Percentiles rank a stretch among this genome's conserved stretches.
phyloP scores from a whole-genome alignment of 2,329 filamentous ascomycete species.

The Colletotrichum aenigma region DNA sequence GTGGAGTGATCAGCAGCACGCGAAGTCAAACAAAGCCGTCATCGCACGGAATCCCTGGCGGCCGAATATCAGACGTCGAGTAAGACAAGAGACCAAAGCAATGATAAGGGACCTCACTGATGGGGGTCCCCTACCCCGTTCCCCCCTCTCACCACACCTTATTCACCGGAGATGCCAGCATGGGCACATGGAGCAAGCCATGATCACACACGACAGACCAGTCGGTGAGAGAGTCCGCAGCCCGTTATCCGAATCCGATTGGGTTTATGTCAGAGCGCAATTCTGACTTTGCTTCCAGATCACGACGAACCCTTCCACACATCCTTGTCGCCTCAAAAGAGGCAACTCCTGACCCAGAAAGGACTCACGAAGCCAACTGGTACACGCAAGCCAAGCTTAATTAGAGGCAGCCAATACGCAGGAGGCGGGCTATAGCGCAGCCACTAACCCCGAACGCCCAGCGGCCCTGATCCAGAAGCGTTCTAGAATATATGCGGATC shows the following conservation, averaged over 20 bases:
- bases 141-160: background rate
- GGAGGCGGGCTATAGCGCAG: background rate
- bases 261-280: background rate
- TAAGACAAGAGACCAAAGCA: background rate
- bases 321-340: background rate
- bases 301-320: background rate
- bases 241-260: background rate
- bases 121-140: background rate
- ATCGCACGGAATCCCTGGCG: background rate
- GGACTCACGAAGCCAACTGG: background rate
- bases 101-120: background rate
- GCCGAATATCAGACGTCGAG: background rate
- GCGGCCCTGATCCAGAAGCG: background rate
- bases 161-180: background rate
- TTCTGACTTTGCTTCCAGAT: background rate
- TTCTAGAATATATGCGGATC: constrained; percentile 5
- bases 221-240: background rate
- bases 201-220: background rate
- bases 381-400: background rate
- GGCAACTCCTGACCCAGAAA: background rate
- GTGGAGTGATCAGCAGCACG: background rate
- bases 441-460: background rate
- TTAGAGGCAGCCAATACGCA: background rate
- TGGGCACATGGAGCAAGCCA: background rate
- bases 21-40: background rate